Conservation (phyloP, 106 monocot species). For the Triglochin maritima region DNA sequence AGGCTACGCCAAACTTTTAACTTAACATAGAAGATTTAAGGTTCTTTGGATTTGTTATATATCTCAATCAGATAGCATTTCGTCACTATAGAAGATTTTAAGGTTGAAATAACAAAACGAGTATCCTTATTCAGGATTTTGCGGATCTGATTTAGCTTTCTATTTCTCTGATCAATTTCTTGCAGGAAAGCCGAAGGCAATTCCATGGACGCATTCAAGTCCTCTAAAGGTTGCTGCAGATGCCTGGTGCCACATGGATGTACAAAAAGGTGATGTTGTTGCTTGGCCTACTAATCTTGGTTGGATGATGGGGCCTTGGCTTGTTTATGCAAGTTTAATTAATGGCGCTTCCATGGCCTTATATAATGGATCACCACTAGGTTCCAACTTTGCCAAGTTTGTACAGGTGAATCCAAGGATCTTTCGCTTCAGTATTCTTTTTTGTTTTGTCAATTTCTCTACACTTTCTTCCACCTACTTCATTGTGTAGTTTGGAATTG, state of each 20-base stretch:
- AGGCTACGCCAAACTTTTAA: too few relatives aligned
- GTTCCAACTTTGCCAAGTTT: constrained; percentile 79
- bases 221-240: constrained; percentile 95
- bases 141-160: neutral
- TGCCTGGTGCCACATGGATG: constrained; percentile 89
- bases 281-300: constrained; percentile 99
- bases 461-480: neutral
- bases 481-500: neutral
- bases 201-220: constrained; percentile 89
- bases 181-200: constrained; percentile 92
- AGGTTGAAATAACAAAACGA: neutral
- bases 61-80: too few relatives aligned
- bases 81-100: too few relatives aligned
- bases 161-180: neutral
- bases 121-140: neutral
- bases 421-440: neutral
- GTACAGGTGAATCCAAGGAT: constrained; percentile 44
- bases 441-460: neutral
- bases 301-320: constrained; percentile 99
- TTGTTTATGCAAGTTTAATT: constrained; percentile 85
- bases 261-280: constrained; percentile 85
- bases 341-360: constrained; percentile 95
- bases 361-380: constrained; percentile 85
- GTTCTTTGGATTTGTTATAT: too few relatives aligned
- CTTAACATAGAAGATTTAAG: too few relatives aligned